Evolutionary conservation across 495 filamentous ascomycete genomes (phyloP), one percentile per base, ranked within the genome.

Genomic region (Neurospora sp.): DNA sequence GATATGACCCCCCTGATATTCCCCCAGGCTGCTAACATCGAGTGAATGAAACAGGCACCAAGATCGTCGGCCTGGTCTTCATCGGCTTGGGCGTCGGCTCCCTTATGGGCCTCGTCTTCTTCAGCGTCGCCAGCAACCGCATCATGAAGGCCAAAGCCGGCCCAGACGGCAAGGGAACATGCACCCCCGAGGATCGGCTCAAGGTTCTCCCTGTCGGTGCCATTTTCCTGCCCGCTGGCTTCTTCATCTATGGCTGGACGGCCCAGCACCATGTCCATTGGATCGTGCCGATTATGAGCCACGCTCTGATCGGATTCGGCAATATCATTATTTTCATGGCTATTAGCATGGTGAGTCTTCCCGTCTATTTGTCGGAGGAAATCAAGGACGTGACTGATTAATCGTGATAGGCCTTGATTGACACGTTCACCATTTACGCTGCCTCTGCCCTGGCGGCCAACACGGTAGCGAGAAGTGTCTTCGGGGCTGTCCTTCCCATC

Each of bases 191-290:
- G 74, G 87, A 85, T 74, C 85, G 88, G 4, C 81, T 90, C 4
- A 84, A 84, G 3, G 82, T 84, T 0, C 84, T 88, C 71, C 83
- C 88, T 9, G 61, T 82, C 0, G 87, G 87, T 0, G 80, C 83
- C 0, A 69, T 84, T 14, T 71, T 87, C 6, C 75, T 90, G 1
- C 87, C 87, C 3, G 75, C 83, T 20, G 79, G 83, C 0, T 80
- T 89, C 35, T 86, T 87, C 73, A 81, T 84, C 70, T 88, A 88
- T 76, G 87, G 87, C 1, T 84, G 87, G 87, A 79, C 91, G 2
- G 90, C 92, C 73, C 86, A 89, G 70, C 85, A 88, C 6, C 82
- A 80, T 12, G 88, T 95, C 39, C 92, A 94, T 79, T 92, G 89
- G 89, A 87, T 90, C 39, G 86, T 89, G 9, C 53, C 53, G 27